Evolutionary conservation across 805 yeast genomes (phyloP).

Genomic region (Isabelozyma pseudorhagii): DNA sequence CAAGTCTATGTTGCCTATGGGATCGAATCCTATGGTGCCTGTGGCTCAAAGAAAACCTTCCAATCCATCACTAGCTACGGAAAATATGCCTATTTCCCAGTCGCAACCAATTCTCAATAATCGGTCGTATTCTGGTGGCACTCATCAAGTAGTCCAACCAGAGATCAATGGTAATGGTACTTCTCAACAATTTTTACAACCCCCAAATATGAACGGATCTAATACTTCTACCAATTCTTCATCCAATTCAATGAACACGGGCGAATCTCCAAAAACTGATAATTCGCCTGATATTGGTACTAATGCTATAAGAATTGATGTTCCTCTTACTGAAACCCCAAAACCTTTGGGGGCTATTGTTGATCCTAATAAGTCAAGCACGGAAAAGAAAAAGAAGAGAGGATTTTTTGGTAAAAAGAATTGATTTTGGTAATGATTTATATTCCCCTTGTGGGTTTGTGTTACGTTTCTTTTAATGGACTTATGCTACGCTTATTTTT

Average conservation of each 20-base stretch:
- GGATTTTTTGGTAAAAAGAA: conserved; percentile 22
- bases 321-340: conserved; percentile 11
- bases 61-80: conserved; percentile 5
- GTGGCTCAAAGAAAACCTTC: background rate
- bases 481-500: background rate
- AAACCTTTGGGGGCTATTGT: conserved; percentile 31
- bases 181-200: conserved; percentile 18
- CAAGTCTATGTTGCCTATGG: background rate
- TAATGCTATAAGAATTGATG: conserved; percentile 1
- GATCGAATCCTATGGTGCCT: background rate
- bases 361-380: conserved; percentile 10
- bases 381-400: conserved; percentile 23
- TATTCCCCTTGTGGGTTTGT: background rate
- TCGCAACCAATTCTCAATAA: background rate
- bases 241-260: conserved; percentile 6
- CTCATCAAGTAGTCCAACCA: background rate
- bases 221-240: conserved; percentile 20
- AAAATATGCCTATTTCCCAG: background rate
- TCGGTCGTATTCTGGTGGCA: background rate
- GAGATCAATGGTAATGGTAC: conserved; percentile 7
- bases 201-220: conserved; percentile 14
- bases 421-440: background rate
- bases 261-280: conserved; percentile 21
- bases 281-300: conserved; percentile 9
- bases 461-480: background rate